Evolutionary conservation across 352 stramenopile species (phyloP), one percentile per base, ranked within the genome.

Genomic region (Phytophthora fragariaefolia): DNA sequence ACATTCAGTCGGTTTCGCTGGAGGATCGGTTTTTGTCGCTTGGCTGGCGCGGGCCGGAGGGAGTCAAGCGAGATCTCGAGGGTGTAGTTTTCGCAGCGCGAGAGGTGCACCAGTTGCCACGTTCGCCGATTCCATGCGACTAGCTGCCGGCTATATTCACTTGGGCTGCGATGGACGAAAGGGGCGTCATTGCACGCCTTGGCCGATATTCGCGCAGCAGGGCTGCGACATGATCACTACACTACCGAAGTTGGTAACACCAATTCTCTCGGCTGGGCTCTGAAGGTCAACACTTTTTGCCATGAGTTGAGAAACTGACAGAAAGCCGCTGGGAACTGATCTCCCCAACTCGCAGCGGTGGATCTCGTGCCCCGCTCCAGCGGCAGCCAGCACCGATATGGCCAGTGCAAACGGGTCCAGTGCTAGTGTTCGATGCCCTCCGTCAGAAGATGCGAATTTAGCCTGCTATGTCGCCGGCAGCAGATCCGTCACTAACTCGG

Each of bases 51-150:
- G 12, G 12, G 28, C 28, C 28, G 28, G 28, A 34, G 7, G 34
- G 10, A 42, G 13, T 42, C 34, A 42, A 42, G 34, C 13, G 34
- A 42, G 34, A 4, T 15, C 34, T 15, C 8, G 34, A 56, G 59
- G 45, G 52, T 63, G 26, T 53, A 63, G 32, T 69, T 20, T 58
- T 64, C 57, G 23, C 23, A 15, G 28, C 18, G 27, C 38, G 45
- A 54, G 47, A 50, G 47, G 26, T 40, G 38, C n/a, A 12, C 10
- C 42, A 27, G 32, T 50, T 63, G 22, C 32, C 28, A 34, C 40
- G 23, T 6, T n/a, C n/a, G n/a, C n/a, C n/a, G n/a, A n/a, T n/a
- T 34, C 28, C 28, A 34, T 34, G 28, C 3, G 28, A 10, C 34
- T 40, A 3, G n/a, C n/a, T n/a, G n/a, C n/a, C n/a, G n/a, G n/a